Base-by-base conservation (phyloP, 2,329 filamentous ascomycete species). In the Fusarium virguliforme region DNA sequence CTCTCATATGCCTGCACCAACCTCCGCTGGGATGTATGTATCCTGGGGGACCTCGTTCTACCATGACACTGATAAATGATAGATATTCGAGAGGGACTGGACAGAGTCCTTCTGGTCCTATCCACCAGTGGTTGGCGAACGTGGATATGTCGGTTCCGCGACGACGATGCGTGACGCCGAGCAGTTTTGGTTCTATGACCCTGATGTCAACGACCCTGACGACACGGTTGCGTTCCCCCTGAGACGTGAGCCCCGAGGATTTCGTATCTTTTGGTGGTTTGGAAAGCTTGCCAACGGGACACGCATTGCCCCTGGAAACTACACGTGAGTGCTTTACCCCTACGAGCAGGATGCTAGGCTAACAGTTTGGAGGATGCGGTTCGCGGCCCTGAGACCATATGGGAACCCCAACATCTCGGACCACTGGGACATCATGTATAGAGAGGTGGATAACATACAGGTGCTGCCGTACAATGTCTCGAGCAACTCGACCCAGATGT, bases 131-230 rank as follows among this genome's bases (percentile, higher is more conserved):
- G 68, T 79, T 4, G 83, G 82, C 22, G 54, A 80, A 56, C 75
- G 76, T 12, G 80, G 80, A n/a, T 86, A 80, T 59, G 71, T 86
- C 53, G 84, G 84, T 22, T 81, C 83, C 1, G 82, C 82, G 4
- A 82, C 82, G 6, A 81, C 78, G 18, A 82, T 82, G 79, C 75
- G 78, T 50, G 74, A 79, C 57, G 71, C 82, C 15, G 77, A 74
- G 53, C 56, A 73, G 34, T 76, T 76, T 51, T 71, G 74, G 68
- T 79, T 76, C 70, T 83, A 81, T 50, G 78, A 81, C n/a, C 79
- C 81, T 1, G 69, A 64, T 0, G 64, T 75, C 6, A 79, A 82
- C 59, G 77, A 82, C 67, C 80, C 80, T n/a, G 76, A 80, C 15
- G 80, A 83, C 58, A 81, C 81, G 1, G 69, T 80, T 10, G 60